Percentiles rank a stretch among this genome's conserved stretches.
Conservation (phyloP, 305 asterid species). For the Fraxinus sp. region DNA sequence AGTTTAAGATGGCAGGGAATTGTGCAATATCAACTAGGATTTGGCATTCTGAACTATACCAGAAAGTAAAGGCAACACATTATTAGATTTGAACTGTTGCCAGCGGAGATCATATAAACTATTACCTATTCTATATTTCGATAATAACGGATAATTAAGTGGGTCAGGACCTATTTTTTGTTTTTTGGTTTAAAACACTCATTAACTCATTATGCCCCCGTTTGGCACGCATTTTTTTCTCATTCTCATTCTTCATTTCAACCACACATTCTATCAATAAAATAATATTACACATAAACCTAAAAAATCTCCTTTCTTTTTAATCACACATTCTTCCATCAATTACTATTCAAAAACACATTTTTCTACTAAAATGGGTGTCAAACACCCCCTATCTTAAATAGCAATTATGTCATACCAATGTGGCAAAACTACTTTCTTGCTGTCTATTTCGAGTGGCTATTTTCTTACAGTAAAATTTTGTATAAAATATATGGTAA, state of each 20-base stretch:
- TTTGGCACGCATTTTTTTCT: too few relatives aligned
- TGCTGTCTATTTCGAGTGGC: background rate
- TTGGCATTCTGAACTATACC: background rate
- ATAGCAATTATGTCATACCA: background rate
- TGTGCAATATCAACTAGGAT: background rate
- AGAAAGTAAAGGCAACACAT: background rate
- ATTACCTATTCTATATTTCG: background rate
- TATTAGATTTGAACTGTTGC: background rate
- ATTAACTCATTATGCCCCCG: background rate
- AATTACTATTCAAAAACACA: too few relatives aligned
- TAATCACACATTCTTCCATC: too few relatives aligned
- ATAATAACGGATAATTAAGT: background rate
- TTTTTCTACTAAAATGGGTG: too few relatives aligned
- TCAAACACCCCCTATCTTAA: too few relatives aligned
- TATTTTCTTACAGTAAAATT: background rate
- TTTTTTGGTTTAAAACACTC: background rate
- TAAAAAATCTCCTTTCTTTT: too few relatives aligned
- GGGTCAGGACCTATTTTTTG: background rate
- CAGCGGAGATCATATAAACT: background rate
- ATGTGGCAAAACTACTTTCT: background rate
- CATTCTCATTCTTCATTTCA: too few relatives aligned
- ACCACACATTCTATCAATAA: too few relatives aligned
- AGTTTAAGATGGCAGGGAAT: background rate
- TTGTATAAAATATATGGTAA: background rate
- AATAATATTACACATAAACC: too few relatives aligned